Conservation (phyloP, 2,329 filamentous ascomycete genomes). For the Chaetomium olivaceum region DNA sequence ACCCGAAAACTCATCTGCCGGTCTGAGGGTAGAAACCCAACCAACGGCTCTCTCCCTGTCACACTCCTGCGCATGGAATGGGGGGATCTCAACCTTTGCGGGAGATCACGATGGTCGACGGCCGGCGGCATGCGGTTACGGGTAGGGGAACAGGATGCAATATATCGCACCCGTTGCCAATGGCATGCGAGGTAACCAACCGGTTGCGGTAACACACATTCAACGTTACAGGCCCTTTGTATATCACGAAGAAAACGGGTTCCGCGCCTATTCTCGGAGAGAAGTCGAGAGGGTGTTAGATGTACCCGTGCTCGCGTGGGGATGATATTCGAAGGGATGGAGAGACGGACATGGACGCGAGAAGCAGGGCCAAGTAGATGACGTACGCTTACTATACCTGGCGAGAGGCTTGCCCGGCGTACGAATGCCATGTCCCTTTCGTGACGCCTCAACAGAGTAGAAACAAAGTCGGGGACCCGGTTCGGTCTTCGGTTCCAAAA, state of each 20-base stretch:
- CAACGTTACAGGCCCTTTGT: not conserved
- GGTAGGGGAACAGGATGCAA: not conserved
- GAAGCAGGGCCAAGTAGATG: not conserved
- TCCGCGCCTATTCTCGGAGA: not conserved
- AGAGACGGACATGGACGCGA: not conserved
- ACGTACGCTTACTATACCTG: not conserved
- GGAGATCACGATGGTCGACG: not conserved
- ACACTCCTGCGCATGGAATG: not conserved
- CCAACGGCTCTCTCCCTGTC: not conserved
- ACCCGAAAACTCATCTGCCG: not conserved
- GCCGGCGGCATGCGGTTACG: slow-evolving; percentile 8
- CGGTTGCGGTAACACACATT: not conserved
- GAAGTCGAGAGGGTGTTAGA: not conserved
- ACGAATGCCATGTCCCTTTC: not conserved
- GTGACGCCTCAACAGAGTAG: not conserved
- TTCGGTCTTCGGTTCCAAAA: slow-evolving; percentile 14
- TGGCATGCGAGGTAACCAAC: slow-evolving; percentile 11
- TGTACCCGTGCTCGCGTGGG: not conserved
- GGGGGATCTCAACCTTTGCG: not conserved
- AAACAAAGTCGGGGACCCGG: not conserved
- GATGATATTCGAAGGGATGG: not conserved
- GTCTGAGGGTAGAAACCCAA: not conserved
- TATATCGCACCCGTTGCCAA: slow-evolving; percentile 9
- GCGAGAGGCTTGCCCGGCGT: not conserved
- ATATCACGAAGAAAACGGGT: not conserved